Percentiles rank a stretch among this genome's conserved stretches.
These are phyloP conservation scores for Psilocybe mexicana DNA, from an alignment of 1,284 basidiomycete genomes.

Conservation along the genomic window DNA sequence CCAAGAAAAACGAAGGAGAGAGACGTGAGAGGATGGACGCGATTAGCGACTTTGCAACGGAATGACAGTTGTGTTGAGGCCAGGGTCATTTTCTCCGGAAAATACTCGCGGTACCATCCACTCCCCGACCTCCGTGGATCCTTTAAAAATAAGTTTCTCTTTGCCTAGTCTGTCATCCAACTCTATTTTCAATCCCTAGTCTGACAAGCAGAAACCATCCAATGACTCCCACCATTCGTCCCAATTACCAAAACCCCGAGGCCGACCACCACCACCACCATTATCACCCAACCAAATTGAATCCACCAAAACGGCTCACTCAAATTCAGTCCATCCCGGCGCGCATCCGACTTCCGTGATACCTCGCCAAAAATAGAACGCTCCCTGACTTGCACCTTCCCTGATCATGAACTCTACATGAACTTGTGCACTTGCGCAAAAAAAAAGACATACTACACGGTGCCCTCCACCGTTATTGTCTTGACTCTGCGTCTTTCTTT, in stretches of 20 bases:
- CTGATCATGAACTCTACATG: not conserved
- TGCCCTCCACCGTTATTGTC: no score
- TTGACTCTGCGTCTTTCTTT: no score
- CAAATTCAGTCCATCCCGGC: not conserved
- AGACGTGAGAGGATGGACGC: conserved; percentile 4
- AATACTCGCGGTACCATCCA: not conserved
- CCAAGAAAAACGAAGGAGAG: not conserved
- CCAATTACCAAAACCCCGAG: not conserved
- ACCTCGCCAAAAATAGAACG: not conserved
- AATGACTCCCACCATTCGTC: not conserved
- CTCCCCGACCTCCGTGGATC: not conserved
- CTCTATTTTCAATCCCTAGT: not conserved
- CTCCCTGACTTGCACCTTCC: not conserved
- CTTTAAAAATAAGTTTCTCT: not conserved
- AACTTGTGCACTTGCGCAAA: no score
- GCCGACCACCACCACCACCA: not conserved
- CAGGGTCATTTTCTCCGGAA: not conserved
- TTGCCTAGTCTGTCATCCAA: not conserved
- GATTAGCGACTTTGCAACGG: not conserved
- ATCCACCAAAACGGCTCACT: no score
- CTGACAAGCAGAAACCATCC: not conserved
- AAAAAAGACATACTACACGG: no score
- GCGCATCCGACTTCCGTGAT: not conserved
- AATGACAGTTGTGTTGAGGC: not conserved
- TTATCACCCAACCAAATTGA: not conserved